Base-by-base conservation (phyloP, 2,329 filamentous ascomycete species). In the Fusarium nodosum region DNA sequence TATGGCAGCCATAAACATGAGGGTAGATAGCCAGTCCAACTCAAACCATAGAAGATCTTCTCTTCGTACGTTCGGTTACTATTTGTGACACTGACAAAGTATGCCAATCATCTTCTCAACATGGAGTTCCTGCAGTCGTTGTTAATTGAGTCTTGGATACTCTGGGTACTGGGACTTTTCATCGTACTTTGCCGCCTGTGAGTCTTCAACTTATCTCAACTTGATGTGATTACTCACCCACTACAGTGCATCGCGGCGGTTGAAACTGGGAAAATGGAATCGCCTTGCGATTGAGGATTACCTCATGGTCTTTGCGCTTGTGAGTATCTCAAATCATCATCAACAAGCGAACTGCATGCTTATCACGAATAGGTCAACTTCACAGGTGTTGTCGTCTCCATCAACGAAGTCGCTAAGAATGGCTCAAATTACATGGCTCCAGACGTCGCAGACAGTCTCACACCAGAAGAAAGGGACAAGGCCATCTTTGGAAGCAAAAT, bases 261-360 rank as follows among this genome's bases (percentile, higher is more conserved):
- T 81, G 20, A 77, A 77, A 51, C 71, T 88, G 31, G 81, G 84
- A 18, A 81, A 83, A 39, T 77, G 82, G 69, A 79, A 77, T 42
- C 79, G 79, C 9, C 81, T 87, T n/a, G 84, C 86, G 69, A 71
- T 83, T 28, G 87, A 89, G 69, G 87, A 90, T 72, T 88, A 83
- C 71, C 77, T 87, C 26, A 89, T 89, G 86, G 42, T 84, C 11
- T 78, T 87, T 56, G 82, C 84, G 10, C 77, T 84, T 22, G 79
- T 81, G 65, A 15, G 64, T 78, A 31, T 11, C 11, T 7, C n/a
- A 1, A 13, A 4, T 9, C 6, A 5, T 28, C 13, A 11, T 2
- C 11, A 18, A 18, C 4, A 28, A 28, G 10, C 22, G n/a, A 13
- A 6, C 18, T 2, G 9, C 26, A 20, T 39, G 38, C 44, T 72